Evolutionary conservation across 148 eudicot species (phyloP), one percentile per base, ranked within the genome.

Genomic region (Pharnaceum exiguum): DNA sequence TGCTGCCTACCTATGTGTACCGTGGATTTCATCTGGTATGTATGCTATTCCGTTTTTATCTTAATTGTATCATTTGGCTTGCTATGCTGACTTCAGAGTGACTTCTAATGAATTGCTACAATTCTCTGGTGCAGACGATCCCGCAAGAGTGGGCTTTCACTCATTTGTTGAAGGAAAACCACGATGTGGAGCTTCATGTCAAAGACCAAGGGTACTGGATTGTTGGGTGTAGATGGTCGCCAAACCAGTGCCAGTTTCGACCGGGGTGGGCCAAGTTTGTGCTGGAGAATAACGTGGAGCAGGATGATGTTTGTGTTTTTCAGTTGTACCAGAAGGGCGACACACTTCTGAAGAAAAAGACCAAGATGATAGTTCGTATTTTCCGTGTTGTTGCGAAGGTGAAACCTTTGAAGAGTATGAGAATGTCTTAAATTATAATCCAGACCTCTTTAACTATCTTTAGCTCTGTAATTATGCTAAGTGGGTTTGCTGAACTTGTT

Each of bases 111-210:
- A n/a, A n/a, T n/a, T n/a, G n/a, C n/a, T n/a, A n/a, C n/a, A n/a
- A n/a, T n/a, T n/a, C n/a, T n/a, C n/a, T n/a, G n/a, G n/a, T 54
- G 43, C 35, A 47, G 65, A 60, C 65, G 9, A 47, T 60, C 30
- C 55, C 65, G 15, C 46, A 47, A 32, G 8, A 35, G 5, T 60
- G 54, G 54, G 65, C 65, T 22, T 8, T 4, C 16, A 24, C 23
- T 21, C 32, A 60, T 25, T 31, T 60, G 65, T 32, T 33, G 4
- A 33, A 24, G 5, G 15, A 47, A 33, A 4, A 13, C 12, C 65
- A 60, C 13, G 33, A 47, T 5, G 52, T 60, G 12, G 45, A 60
- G 32, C 31, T 60, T n/a, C 55, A 7, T 5, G 25, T 12, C 11
- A 27, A 4, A 2, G 21, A 47, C 10, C 16, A 21, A n/a, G 4